Conservation (phyloP, 2,329 filamentous ascomycete genomes). For the Fusarium guadeloupense region DNA sequence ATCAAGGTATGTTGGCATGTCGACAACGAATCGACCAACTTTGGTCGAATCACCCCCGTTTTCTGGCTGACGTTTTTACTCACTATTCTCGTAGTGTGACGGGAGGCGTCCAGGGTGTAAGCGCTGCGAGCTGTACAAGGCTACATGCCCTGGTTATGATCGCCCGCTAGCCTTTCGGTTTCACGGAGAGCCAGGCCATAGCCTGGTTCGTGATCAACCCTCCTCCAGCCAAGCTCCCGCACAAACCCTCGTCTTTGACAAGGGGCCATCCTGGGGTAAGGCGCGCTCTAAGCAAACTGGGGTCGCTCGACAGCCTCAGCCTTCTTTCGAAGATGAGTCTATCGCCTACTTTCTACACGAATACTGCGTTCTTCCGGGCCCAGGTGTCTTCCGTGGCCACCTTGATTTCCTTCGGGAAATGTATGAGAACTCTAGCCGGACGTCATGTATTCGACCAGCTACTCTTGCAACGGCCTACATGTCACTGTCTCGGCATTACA, state of each 20-base stretch:
- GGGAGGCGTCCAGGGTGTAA: slow-evolving; percentile 25
- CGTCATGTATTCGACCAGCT: slow-evolving; percentile 26
- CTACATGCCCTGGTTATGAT: slow-evolving; percentile 30
- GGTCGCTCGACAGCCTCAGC: slow-evolving; percentile 23
- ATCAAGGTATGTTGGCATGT: slow-evolving; percentile 14
- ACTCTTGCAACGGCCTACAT: slow-evolving; percentile 23
- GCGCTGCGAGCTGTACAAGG: slow-evolving; percentile 29
- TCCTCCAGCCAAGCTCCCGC: not conserved
- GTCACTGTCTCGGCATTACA: slow-evolving; percentile 28
- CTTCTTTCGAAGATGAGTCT: slow-evolving; percentile 30
- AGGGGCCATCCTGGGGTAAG: not conserved
- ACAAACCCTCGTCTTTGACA: not conserved
- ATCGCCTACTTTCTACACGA: slow-evolving; percentile 22
- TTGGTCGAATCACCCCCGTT: not conserved
- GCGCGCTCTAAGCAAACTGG: not conserved
- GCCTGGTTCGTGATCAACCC: slow-evolving; percentile 10
- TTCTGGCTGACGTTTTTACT: not conserved
- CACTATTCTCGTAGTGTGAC: slow-evolving; percentile 15
- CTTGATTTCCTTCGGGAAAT: slow-evolving; percentile 24
- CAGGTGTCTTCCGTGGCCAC: slow-evolving; percentile 14
- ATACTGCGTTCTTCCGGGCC: slow-evolving; percentile 14
- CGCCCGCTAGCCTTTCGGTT: slow-evolving; percentile 30
- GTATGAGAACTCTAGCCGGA: slow-evolving; percentile 10
- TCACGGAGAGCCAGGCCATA: slow-evolving; percentile 22
- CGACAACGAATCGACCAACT: not conserved